Base-by-base conservation (phyloP, 352 stramenopile species). In the Pythium rhizo-oryzae region DNA sequence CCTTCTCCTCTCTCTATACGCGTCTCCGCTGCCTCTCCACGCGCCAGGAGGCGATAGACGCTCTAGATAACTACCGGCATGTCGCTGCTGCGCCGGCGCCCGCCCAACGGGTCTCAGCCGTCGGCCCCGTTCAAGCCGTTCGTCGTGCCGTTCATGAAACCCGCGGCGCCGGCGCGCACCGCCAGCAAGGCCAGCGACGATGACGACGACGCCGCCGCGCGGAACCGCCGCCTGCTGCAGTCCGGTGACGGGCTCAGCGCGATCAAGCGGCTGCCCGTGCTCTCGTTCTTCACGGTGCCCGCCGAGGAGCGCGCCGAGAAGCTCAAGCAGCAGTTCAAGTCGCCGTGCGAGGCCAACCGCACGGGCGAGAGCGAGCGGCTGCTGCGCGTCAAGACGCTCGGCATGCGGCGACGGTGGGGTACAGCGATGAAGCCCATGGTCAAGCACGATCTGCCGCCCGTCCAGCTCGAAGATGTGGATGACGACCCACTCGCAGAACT, bases 341-440 rank as follows among this genome's bases (percentile, higher is more conserved):
- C 87, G 51, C 89, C 87, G 0, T 92, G 84, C 51, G 84, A 77
- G 50, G 79, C 74, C 11, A 76, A 77, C 9, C 81, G 85, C n/a
- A 81, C 89, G 13, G 71, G 70, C 21, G 87, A 95, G 69, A 96
- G 89, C 73, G 84, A 92, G 46, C 78, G 87, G 12, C 57, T 96
- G 54, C 62, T 95, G 56, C 77, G 87, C 19, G 80, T 89, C 52
- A 96, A 95, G 75, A 96, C 89, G 52, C 84, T 96, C n/a, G 89
- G 87, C 0, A 88, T 93, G 76, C 75, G 89, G 1, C 76, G 87
- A 4, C 74, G 86, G 21, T 96, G 84, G 84, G 78, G 75, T 4
- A 64, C 64, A 24, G 65, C 81, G 4, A 64, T 84, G 1, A 87
- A 84, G 37, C 76, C 86, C 4, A 81, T 91, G 62, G 69, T 91